Evolutionary conservation across 768 basidiomycete genomes (phyloP).

Genomic region (Lyophyllum semitale): DNA sequence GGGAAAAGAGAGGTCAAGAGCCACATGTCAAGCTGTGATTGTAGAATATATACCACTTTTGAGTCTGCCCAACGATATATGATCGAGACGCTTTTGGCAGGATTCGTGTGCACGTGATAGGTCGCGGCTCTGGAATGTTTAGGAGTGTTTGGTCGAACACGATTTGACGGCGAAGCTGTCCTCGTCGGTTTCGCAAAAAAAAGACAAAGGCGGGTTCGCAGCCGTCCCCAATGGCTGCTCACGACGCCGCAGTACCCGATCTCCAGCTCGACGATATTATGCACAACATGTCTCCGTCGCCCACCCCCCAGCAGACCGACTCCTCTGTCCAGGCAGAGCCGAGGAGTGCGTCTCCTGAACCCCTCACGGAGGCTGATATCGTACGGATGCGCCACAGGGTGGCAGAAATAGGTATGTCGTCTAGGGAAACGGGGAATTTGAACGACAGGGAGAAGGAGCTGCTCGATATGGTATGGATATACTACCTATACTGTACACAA

Average conservation of each 20-base stretch:
- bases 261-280: conserved; percentile 60
- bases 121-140: conserved; percentile 23
- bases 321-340: conserved; percentile 1
- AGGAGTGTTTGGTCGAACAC: conserved; percentile 22
- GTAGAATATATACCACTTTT: background rate
- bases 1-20: conserved; percentile 31
- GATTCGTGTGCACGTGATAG: conserved; percentile 19
- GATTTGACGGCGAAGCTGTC: conserved; percentile 15
- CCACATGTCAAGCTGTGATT: background rate
- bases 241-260: conserved; percentile 26
- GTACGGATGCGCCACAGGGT: conserved; percentile 48
- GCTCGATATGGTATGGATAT: conserved; percentile 52
- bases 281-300: conserved; percentile 54
- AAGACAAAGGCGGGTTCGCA: conserved; percentile 6
- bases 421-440: conserved; percentile 14
- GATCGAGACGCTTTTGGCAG: background rate
- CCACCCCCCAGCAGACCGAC: conserved; percentile 29
- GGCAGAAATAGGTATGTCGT: conserved; percentile 40
- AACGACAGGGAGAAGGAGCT: conserved; percentile 51
- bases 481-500: background rate
- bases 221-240: conserved; percentile 14
- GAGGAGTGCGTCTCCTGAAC: conserved; percentile 28
- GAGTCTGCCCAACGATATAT: background rate
- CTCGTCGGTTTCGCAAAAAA: conserved; percentile 6
- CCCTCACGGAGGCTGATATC: conserved; percentile 49